Evolutionary conservation across 305 asterid genomes (phyloP), one percentile per base, ranked within the genome.

Genomic region (Caryopteris hybrid): DNA sequence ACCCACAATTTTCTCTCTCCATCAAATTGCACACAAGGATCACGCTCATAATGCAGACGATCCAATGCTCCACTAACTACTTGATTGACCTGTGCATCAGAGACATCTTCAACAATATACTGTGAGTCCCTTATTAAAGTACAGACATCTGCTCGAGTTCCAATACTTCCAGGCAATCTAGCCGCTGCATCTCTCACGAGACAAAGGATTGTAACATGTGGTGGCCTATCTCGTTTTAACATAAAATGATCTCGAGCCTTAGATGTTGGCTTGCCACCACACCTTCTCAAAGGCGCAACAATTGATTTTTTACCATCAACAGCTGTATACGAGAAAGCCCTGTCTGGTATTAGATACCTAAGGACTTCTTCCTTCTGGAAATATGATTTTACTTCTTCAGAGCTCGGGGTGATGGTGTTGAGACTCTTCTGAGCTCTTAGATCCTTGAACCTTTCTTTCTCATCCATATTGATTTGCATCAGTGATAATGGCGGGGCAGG

Each of bases 101-200:
- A 84, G 23, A 94, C 98, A 51, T 88, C 95, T 65, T 91, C 98
- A 73, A 89, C 96, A 47, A 91, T 80, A 48, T 87, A 94, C 77
- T 94, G 99, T 3, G 99, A 94, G 74, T 94, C 99, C 82, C 98
- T 84, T 57, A 94, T 89, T 83, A 94, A 79, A 33, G 97, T 89
- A 66, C 97, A 94, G 22, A 94, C 99, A 74, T 94, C 99, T 4
- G 99, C 98, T 55, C 99, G 77, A 20, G 99, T 94, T 73, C 99
- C 99, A 63, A 92, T 94, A 81, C 89, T 89, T 66, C 99, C 99
- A 38, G 99, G 99, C 86, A 94, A 84, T 79, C 99, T 81, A 18
- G 99, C 86, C 38, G 99, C 99, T 12, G 99, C 99, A 79, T 94
- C 99, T 74, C 99, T 88, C 64, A 94, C 99, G 39, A 94, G 95